These are phyloP conservation scores for Colletotrichum camelliae DNA, from an alignment of 2,329 filamentous ascomycete genomes.

Conservation along the genomic window DNA sequence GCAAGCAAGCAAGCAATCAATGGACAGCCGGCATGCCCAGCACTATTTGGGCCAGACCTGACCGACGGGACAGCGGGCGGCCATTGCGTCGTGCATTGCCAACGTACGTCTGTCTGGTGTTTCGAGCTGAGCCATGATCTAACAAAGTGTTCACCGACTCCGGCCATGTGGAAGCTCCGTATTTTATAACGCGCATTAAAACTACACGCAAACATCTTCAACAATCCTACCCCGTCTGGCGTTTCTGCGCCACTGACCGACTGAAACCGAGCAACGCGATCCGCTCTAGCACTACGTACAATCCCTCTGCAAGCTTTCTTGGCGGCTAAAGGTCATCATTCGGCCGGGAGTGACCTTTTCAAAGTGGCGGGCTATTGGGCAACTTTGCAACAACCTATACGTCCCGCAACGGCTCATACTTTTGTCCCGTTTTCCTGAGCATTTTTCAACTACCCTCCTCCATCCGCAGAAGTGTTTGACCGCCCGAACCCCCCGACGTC, in stretches of 20 bases:
- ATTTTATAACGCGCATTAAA: conserved; percentile 9
- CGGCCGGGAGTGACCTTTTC: background rate
- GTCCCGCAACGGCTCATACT: background rate
- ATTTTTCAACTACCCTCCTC: background rate
- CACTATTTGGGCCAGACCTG: conserved; percentile 17
- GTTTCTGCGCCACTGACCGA: background rate
- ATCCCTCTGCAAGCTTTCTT: background rate
- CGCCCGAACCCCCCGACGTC: background rate
- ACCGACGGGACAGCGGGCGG: conserved; percentile 10
- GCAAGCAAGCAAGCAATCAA: background rate
- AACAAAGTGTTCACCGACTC: conserved; percentile 19
- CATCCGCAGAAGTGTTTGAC: background rate
- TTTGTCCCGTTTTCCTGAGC: background rate
- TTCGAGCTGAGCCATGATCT: conserved; percentile 21
- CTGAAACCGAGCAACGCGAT: background rate
- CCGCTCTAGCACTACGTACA: background rate
- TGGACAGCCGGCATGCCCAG: background rate
- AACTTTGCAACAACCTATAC: background rate
- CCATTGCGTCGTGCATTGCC: conserved; percentile 17
- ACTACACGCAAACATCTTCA: background rate
- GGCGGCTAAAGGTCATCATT: background rate
- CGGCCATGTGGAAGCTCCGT: conserved; percentile 12
- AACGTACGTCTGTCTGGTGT: conserved; percentile 20
- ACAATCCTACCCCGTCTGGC: background rate
- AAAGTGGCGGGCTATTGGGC: background rate